These are phyloP conservation scores for Sergeia podlipaevii DNA, from an alignment of 208 protist species.

Conservation along the genomic window DNA sequence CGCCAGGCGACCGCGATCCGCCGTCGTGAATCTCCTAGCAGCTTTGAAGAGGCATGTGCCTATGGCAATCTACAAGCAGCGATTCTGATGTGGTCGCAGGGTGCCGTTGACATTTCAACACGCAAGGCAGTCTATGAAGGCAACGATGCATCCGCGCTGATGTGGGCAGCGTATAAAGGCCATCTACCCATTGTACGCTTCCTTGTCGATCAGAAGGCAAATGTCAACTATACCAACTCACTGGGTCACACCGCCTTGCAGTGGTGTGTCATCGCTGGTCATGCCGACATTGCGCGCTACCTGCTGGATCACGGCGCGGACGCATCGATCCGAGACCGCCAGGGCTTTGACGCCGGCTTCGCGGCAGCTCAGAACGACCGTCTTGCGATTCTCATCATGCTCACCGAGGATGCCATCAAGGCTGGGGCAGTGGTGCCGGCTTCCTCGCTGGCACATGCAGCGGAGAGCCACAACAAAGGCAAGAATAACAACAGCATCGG, in stretches of 20 bases:
- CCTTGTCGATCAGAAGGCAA: conserved; percentile 55
- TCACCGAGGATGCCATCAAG: conserved; percentile 34
- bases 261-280: conserved; percentile 45
- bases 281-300: conserved; percentile 42
- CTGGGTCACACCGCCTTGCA: conserved; percentile 66
- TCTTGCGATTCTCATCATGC: conserved; percentile 48
- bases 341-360: conserved; percentile 63
- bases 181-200: conserved; percentile 65
- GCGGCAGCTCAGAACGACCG: conserved; percentile 46
- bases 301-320: conserved; percentile 73
- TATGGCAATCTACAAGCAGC: conserved; percentile 50
- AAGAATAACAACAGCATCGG: neutral
- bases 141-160: conserved; percentile 56
- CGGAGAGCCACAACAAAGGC: neutral
- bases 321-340: conserved; percentile 33
- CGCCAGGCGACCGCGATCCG: conserved; percentile 8
- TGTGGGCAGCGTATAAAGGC: conserved; percentile 61
- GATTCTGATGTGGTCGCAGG: conserved; percentile 56
- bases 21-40: conserved; percentile 33
- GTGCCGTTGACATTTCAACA: conserved; percentile 24
- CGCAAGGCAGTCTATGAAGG: conserved; percentile 39
- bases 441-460: conserved; percentile 8
- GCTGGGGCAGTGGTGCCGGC: conserved; percentile 2
- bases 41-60: conserved; percentile 59
- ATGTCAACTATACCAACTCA: conserved; percentile 29